phyloP scores from a whole-genome alignment of 805 yeast genomes.

The Pichia cephalocereana region DNA sequence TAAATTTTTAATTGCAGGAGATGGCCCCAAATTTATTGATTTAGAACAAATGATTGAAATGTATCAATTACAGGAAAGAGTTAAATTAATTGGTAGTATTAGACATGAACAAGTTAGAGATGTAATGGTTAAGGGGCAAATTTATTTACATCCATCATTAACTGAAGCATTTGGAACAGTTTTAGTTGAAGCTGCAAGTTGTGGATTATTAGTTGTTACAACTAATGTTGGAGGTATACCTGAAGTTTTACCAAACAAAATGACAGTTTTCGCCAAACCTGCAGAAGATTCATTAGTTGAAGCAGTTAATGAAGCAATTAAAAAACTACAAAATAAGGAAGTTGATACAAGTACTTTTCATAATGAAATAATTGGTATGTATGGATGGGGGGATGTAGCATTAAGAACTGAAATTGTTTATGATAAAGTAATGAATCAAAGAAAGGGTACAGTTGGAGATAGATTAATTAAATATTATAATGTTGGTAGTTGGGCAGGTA shows the following conservation, averaged over 20 bases:
- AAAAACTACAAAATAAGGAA: constrained; percentile 41
- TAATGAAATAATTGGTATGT: constrained; percentile 67
- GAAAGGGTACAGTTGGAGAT: constrained; percentile 34
- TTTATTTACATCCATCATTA: constrained; percentile 84
- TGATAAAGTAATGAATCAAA: constrained; percentile 28
- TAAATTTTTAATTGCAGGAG: constrained; percentile 85
- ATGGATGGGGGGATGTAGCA: constrained; percentile 90
- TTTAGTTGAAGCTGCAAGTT: constrained; percentile 93
- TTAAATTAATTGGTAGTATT: constrained; percentile 75
- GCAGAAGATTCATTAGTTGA: constrained; percentile 74
- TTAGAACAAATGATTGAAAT: constrained; percentile 92
- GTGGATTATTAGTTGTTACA: constrained; percentile 88
- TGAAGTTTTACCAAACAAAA: constrained; percentile 85
- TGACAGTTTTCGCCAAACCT: constrained; percentile 88
- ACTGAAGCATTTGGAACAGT: constrained; percentile 99
- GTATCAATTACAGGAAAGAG: constrained; percentile 77
- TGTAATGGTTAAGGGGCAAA: constrained; percentile 89
- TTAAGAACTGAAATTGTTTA: constrained; percentile 78
- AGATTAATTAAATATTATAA: constrained; percentile 57
- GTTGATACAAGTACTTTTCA: constrained; percentile 75
- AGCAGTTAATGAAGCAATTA: constrained; percentile 65
- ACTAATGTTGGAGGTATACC: constrained; percentile 98
- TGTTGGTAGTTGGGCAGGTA: constrained; percentile 81
- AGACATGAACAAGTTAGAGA: constrained; percentile 90
- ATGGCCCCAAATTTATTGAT: constrained; percentile 92